A percentile compares a stretch with the other conserved stretches of the same genome.
Evolutionary conservation across 208 protist species (phyloP).

Genomic region (Wallacemonas sp.): DNA sequence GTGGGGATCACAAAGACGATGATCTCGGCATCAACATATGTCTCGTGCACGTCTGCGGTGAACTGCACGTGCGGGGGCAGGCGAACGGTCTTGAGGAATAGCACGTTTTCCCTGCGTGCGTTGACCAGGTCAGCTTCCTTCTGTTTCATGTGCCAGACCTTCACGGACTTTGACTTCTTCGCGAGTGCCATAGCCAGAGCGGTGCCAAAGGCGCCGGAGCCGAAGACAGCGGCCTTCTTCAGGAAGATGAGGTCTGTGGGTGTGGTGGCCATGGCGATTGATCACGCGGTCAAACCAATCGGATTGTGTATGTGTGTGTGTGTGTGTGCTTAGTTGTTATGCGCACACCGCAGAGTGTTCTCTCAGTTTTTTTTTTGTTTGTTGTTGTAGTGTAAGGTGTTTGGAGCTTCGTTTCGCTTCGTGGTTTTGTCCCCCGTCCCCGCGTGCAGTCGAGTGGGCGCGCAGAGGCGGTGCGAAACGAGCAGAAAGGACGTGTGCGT

Average conservation of each 20-base stretch:
- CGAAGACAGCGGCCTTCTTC: slow-evolving; percentile 69
- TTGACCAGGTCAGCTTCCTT: slow-evolving; percentile 66
- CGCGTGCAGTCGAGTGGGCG: too few relatives aligned
- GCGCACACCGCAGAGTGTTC: too few relatives aligned
- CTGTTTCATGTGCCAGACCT: slow-evolving; percentile 75
- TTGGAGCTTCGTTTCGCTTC: too few relatives aligned
- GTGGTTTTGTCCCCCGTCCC: too few relatives aligned
- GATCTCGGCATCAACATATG: slow-evolving; percentile 60
- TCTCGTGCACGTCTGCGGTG: slow-evolving; percentile 46
- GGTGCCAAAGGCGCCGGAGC: slow-evolving; percentile 86
- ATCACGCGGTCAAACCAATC: background rate
- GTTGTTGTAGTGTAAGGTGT: too few relatives aligned
- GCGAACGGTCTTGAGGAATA: slow-evolving; percentile 66
- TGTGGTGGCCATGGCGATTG: slow-evolving; percentile 8
- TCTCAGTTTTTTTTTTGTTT: too few relatives aligned
- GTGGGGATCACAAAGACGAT: slow-evolving; percentile 85
- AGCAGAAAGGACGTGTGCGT: too few relatives aligned
- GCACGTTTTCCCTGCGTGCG: slow-evolving; percentile 63
- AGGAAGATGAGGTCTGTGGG: slow-evolving; percentile 43
- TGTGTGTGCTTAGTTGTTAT: background rate
- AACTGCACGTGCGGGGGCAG: slow-evolving; percentile 67
- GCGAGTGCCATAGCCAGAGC: slow-evolving; percentile 63
- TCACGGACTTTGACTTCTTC: slow-evolving; percentile 63
- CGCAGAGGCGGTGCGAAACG: too few relatives aligned
- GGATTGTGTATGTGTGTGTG: background rate